Percentiles rank a stretch among this genome's conserved stretches.
These are phyloP conservation scores for Rhynchospora tenuis DNA, from an alignment of 176 grass and related monocot species.

Conservation along the genomic window DNA sequence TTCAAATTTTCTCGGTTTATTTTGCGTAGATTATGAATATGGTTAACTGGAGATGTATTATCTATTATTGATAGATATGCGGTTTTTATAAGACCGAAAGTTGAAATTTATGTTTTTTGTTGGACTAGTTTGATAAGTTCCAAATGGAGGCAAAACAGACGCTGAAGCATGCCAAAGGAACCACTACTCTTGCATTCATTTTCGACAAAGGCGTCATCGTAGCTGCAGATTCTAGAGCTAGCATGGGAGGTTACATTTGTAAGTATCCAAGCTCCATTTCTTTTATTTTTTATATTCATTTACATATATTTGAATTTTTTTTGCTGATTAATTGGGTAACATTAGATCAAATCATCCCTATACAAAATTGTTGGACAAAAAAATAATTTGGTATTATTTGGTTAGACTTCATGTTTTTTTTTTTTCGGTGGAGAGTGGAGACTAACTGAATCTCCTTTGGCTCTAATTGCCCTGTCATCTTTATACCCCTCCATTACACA, in stretches of 20 bases:
- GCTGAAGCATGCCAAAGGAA: constrained; percentile 66
- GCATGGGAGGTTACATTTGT: constrained; percentile 99
- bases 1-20: background rate
- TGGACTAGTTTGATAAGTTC: constrained; percentile 63
- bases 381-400: too few species aligned
- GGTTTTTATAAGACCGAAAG: background rate
- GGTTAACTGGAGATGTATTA: background rate
- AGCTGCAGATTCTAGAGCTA: constrained; percentile 88
- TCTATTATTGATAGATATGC: background rate
- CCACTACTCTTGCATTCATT: constrained; percentile 89
- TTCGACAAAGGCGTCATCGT: constrained; percentile 95
- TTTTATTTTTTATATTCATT: background rate
- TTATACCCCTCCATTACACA: too few species aligned
- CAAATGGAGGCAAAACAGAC: constrained; percentile 48
- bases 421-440: too few species aligned
- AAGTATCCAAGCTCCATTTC: constrained; percentile 15
- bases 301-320: too few species aligned
- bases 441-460: too few species aligned
- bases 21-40: background rate
- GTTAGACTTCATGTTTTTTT: too few species aligned
- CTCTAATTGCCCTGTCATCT: too few species aligned
- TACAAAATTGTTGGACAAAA: too few species aligned
- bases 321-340: too few species aligned
- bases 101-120: background rate
- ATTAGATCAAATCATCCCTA: too few species aligned